A percentile compares a stretch with the other conserved stretches of the same genome.
These are phyloP conservation scores for Cylindrotheca fusiformis DNA, from an alignment of 108 stramenopile genomes.

Conservation along the genomic window DNA sequence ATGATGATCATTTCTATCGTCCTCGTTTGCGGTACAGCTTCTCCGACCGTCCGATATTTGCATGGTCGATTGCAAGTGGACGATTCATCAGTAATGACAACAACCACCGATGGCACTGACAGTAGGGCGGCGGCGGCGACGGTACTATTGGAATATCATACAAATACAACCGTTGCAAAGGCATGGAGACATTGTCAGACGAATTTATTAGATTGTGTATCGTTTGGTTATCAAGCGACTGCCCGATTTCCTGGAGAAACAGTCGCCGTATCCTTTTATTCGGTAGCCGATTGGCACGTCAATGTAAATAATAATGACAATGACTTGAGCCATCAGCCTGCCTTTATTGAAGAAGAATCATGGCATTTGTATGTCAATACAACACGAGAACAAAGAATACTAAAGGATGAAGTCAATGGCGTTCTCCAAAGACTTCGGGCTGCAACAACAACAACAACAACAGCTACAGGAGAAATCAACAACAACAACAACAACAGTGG, in stretches of 20 bases:
- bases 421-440: not conserved
- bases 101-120: no score
- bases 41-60: not conserved
- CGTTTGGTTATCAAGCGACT: constrained; percentile 4
- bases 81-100: no score
- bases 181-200: constrained; percentile 1
- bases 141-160: not conserved
- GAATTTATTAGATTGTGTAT: not conserved
- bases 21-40: no score
- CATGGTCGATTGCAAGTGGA: not conserved
- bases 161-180: not conserved
- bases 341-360: not conserved
- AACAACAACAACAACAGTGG: not conserved
- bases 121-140: no score
- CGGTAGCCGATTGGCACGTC: constrained; percentile 1
- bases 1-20: no score
- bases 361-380: constrained; percentile 8
- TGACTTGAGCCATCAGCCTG: no score
- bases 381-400: not conserved
- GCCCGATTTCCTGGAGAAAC: not conserved
- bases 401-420: not conserved
- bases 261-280: not conserved
- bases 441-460: no score
- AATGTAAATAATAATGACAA: not conserved
- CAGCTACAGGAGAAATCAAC: not conserved